Evolutionary conservation across 768 basidiomycete species (phyloP), one percentile per base, ranked within the genome.

Genomic region (Strobilomyces dryophilus): DNA sequence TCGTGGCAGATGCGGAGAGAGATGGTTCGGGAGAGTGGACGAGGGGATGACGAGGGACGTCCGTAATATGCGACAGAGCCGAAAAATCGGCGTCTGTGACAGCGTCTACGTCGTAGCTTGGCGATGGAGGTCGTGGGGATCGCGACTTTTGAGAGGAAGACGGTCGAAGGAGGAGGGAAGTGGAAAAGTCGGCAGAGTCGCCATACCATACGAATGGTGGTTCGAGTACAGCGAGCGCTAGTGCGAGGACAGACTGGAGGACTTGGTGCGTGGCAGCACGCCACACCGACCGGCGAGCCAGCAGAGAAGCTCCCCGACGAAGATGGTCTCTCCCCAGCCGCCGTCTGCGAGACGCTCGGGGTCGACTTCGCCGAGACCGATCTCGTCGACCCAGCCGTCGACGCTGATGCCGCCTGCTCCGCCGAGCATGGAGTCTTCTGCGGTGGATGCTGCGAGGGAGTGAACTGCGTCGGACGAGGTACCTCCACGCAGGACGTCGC

Each of bases 361-460:
- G 54, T 91, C 87, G 34, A 90, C 66, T 31, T 76, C 74, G 54
- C 79, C 79, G 9, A 90, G 72, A 0, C 86, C 87, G 7, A 89
- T 78, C 54, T 87, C 82, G 47, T 69, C 67, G 31, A 67, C 61
- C 65, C 65, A 66, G 3, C 65, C 65, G 12, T 66, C 65, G 45
- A 66, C 65, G 27, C 65, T 66, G 57, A 66, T 62, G 4, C 58
- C 57, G 0, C 65, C 65, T 6, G 61, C 61, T 0, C 56, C 65
- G 0, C 31, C 37, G 0, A 60, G 27, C 8, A 32, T 24, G 1
- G 62, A 62, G 14, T 66, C 65, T 18, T 58, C 73, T 63, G n/a
- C 82, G 29, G 45, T 58, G 34, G 61, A 59, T 3, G 39, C 31
- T 2, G 32, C 48, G 5, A 60, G 6, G 15, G 58, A 59, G 49